Evolutionary conservation across 345 rosid genomes (phyloP).

Genomic region (Kernera saxatilis): DNA sequence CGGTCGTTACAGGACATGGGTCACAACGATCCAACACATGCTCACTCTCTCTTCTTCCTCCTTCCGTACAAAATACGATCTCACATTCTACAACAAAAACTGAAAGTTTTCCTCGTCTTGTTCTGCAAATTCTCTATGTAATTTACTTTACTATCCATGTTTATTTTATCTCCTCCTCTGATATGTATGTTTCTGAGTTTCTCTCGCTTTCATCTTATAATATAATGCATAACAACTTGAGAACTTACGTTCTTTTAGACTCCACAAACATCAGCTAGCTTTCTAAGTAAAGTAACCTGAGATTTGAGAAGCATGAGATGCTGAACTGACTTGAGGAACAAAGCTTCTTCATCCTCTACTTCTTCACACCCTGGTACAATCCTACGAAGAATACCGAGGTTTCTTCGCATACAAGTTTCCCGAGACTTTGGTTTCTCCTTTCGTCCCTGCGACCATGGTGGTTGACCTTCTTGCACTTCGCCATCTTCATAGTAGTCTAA

Average conservation of each 20-base stretch:
- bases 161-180: background rate
- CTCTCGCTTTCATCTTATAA: conserved; percentile 1
- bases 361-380: conserved; percentile 45
- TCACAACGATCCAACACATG: conserved; percentile 60
- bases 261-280: conserved; percentile 33
- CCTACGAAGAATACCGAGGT: conserved; percentile 32
- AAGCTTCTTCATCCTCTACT: conserved; percentile 33
- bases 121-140: conserved; percentile 7
- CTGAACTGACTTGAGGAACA: conserved; percentile 45
- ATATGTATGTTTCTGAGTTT: background rate
- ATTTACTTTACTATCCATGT: background rate
- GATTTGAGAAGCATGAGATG: conserved; percentile 41
- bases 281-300: conserved; percentile 38
- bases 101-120: background rate
- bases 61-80: conserved; percentile 40
- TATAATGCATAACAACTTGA: conserved; percentile 10
- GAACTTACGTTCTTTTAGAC: conserved; percentile 26
- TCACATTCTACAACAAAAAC: conserved; percentile 41
- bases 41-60: conserved; percentile 58
- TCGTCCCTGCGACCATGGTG: conserved; percentile 12
- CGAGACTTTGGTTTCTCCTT: conserved; percentile 31
- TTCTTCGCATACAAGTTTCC: conserved; percentile 28
- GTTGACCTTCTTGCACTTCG: conserved; percentile 15
- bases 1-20: conserved; percentile 67
- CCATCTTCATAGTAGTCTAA: conserved; percentile 22